Evolutionary conservation across 192 early-diverging fungal genomes (phyloP), one percentile per base, ranked within the genome.

Genomic region (Haplosporangium gracile): DNA sequence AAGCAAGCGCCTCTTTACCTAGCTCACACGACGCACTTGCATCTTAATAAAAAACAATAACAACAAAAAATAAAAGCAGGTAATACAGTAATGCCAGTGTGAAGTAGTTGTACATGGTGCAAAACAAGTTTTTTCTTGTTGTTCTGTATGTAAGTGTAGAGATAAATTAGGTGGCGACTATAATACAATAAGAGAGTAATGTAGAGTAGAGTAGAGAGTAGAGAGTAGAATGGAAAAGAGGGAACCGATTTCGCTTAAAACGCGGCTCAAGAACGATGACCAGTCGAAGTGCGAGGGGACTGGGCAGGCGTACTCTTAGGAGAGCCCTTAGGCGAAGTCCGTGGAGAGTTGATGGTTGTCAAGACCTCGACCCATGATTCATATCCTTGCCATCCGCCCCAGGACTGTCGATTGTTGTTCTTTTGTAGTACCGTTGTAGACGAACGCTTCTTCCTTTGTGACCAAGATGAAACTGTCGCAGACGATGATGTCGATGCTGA

Each of bases 311-410:
- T 74, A 11, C 39, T 86, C 71, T 72, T 81, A 0, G 84, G 84
- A 32, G 84, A 81, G 1, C 43, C 26, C 29, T 57, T 70, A 18
- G 83, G 83, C 0, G 82, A 83, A 13, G 77, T 76, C 42, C 63
- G 60, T 42, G 83, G 77, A 8, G 84, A 81, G 40, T 80, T 80
- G 10, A 86, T 79, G 0, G 75, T 81, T 7, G 79, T 79, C 24
- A 86, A 68, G 1, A 81, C 79, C 47, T 86, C 84, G 26, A 86
- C 70, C 84, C 84, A 86, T 11, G 84, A 77, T 72, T 86, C 84
- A 60, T 86, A 86, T 45, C 84, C 84, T 75, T 86, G 84, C 84
- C 84, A 86, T 40, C 84, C 84, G 38, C 49, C 76, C 84, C 84
- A 86, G 0, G 78, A 80, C 38, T 86, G 84, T 22, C 84, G 72